These are phyloP conservation scores for Hypoxylon sp. DNA, from an alignment of 2,329 filamentous ascomycete species.

Conservation along the genomic window DNA sequence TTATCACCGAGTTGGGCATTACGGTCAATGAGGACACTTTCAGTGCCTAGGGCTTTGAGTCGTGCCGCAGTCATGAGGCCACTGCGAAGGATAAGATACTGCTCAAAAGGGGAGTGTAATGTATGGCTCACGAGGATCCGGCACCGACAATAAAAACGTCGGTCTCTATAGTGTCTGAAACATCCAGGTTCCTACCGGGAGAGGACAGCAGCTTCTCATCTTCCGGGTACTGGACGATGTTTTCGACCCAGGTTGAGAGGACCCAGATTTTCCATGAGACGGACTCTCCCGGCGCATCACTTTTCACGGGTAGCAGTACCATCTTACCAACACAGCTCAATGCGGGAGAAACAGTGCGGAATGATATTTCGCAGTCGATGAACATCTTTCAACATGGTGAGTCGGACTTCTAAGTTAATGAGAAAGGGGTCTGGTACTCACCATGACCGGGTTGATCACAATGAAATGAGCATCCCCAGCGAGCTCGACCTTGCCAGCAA, in stretches of 20 bases:
- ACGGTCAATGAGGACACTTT: conserved; percentile 56
- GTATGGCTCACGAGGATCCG: conserved; percentile 53
- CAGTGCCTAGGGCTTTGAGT: conserved; percentile 57
- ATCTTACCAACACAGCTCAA: conserved; percentile 19
- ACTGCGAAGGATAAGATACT: conserved; percentile 7
- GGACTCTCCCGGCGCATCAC: not conserved
- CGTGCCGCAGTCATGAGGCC: conserved; percentile 53
- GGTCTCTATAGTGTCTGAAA: conserved; percentile 45
- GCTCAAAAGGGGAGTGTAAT: not conserved
- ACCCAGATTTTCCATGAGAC: conserved; percentile 56
- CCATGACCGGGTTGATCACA: conserved; percentile 16
- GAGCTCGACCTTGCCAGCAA: not conserved
- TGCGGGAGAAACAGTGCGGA: conserved; percentile 14
- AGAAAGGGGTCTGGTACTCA: conserved; percentile 1
- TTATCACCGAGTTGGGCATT: conserved; percentile 57
- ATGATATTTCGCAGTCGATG: conserved; percentile 24
- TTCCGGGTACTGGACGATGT: conserved; percentile 49
- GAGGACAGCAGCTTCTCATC: conserved; percentile 47
- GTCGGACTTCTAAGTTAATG: not conserved
- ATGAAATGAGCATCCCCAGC: conserved; percentile 8
- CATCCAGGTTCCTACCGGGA: conserved; percentile 43
- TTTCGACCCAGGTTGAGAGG: conserved; percentile 52
- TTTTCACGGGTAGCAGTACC: conserved; percentile 16
- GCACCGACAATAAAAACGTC: conserved; percentile 56
- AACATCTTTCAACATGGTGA: conserved; percentile 15